Percentiles rank a stretch among this genome's conserved stretches.
phyloP scores from a whole-genome alignment of 495 filamentous ascomycete genomes.

The Thermothielavioides terrestris region DNA sequence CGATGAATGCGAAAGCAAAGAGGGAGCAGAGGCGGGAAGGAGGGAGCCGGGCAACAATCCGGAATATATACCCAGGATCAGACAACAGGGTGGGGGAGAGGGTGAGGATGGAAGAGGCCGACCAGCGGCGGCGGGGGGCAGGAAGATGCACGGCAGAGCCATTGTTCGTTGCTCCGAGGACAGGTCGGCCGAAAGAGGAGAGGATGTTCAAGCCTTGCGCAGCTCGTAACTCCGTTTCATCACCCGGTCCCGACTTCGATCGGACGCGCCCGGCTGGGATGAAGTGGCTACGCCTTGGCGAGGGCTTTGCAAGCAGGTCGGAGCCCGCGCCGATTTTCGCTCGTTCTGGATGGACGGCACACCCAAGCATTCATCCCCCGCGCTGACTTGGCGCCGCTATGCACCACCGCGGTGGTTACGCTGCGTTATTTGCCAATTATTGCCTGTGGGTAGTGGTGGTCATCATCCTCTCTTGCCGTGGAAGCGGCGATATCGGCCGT shows the following conservation, averaged over 20 bases:
- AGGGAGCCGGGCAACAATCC: slow-evolving; percentile 3
- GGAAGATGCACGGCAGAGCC: not conserved
- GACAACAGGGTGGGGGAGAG: not conserved
- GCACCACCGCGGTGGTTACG: not conserved
- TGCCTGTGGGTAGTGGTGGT: not conserved
- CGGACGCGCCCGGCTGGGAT: not conserved
- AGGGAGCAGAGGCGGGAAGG: not conserved
- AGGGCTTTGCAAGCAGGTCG: slow-evolving; percentile 6
- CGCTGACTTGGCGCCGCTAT: slow-evolving; percentile 1
- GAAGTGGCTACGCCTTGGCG: slow-evolving; percentile 18
- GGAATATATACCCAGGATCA: slow-evolving; percentile 18
- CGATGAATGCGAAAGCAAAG: slow-evolving; percentile 6
- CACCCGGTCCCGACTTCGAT: not conserved
- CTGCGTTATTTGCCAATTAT: slow-evolving; percentile 9
- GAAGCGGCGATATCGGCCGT: not conserved
- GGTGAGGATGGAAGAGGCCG: slow-evolving; percentile 4
- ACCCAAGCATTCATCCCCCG: slow-evolving; percentile 9
- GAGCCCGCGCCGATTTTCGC: slow-evolving; percentile 17
- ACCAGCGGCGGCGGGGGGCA: not conserved
- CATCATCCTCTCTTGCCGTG: not conserved
- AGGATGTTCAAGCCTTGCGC: not conserved
- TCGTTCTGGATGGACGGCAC: slow-evolving; percentile 8
- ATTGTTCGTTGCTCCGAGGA: slow-evolving; percentile 1
- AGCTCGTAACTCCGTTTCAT: slow-evolving; percentile 10
- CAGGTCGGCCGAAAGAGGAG: slow-evolving; percentile 7